Evolutionary conservation across 129 eudicot species (phyloP).

Genomic region (Solidago caesia): DNA sequence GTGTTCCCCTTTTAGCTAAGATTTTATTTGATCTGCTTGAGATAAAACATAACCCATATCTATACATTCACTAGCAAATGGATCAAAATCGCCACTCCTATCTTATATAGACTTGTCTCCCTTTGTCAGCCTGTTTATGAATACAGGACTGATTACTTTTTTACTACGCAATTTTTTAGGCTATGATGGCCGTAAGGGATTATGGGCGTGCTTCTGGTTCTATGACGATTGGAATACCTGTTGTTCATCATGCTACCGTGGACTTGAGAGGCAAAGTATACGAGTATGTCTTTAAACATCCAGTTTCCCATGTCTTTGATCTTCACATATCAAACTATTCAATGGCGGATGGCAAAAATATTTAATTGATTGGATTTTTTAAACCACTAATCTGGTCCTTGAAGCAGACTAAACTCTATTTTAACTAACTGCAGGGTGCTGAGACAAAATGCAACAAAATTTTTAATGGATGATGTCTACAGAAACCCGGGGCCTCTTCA

Average conservation of each 20-base stretch:
- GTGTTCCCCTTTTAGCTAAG: too few relatives aligned
- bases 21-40: too few relatives aligned
- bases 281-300: constrained; percentile 48
- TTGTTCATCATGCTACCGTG: constrained; percentile 78
- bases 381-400: background rate
- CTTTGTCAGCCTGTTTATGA: background rate
- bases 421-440: constrained; percentile 50
- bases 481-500: constrained; percentile 99
- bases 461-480: constrained; percentile 81
- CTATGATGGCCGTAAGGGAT: constrained; percentile 93
- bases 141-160: background rate
- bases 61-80: too few relatives aligned
- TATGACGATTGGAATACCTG: constrained; percentile 70
- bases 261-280: constrained; percentile 91
- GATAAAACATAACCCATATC: too few relatives aligned
- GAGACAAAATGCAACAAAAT: constrained; percentile 72
- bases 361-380: too few relatives aligned
- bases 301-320: too few relatives aligned
- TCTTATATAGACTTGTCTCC: background rate
- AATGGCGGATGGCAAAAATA: too few relatives aligned
- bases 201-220: constrained; percentile 85
- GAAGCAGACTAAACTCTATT: too few relatives aligned
- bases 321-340: too few relatives aligned
- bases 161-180: constrained; percentile 38
- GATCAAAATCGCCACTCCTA: too few relatives aligned